Percentiles rank a stretch among this genome's conserved stretches.
These are phyloP conservation scores for Zymoseptoria crescenta DNA, from an alignment of 2,329 filamentous ascomycete species.

Conservation along the genomic window DNA sequence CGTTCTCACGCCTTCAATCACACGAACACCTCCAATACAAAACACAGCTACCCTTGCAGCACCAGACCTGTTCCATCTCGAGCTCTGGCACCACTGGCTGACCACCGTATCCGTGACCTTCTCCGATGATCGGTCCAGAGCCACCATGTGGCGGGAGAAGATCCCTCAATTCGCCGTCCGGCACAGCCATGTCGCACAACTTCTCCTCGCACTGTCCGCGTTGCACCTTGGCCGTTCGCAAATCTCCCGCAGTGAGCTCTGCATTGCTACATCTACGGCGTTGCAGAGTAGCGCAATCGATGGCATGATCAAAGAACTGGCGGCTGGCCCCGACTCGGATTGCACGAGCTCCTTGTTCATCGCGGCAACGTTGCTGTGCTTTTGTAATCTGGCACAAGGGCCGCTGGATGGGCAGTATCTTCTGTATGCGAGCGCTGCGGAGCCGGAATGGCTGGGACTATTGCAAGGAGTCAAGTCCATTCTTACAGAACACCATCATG, in stretches of 20 bases:
- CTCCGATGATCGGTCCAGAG: constrained; percentile 3
- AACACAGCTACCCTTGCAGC: neutral
- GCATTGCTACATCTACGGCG: constrained; percentile 3
- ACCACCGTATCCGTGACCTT: constrained; percentile 8
- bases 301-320: constrained; percentile 11
- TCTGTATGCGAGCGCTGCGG: constrained; percentile 7
- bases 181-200: constrained; percentile 13
- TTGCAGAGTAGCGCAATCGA: constrained; percentile 12
- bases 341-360: constrained; percentile 8
- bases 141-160: constrained; percentile 6
- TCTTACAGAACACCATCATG: neutral
- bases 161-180: constrained; percentile 9
- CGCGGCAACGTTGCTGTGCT: constrained; percentile 11
- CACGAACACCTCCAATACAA: neutral
- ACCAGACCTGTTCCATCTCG: constrained; percentile 15
- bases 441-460: constrained; percentile 13
- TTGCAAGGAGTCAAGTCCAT: constrained; percentile 14
- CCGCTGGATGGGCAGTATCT: constrained; percentile 16
- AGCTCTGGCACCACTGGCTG: constrained; percentile 15
- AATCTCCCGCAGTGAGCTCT: neutral
- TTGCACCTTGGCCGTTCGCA: constrained; percentile 13
- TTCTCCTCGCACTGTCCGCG: constrained; percentile 16
- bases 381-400: constrained; percentile 13
- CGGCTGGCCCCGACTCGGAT: neutral
- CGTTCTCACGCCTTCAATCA: neutral